Base-by-base conservation (phyloP, 2,329 filamentous ascomycete species). In the Dryadomyces quercivorus region DNA sequence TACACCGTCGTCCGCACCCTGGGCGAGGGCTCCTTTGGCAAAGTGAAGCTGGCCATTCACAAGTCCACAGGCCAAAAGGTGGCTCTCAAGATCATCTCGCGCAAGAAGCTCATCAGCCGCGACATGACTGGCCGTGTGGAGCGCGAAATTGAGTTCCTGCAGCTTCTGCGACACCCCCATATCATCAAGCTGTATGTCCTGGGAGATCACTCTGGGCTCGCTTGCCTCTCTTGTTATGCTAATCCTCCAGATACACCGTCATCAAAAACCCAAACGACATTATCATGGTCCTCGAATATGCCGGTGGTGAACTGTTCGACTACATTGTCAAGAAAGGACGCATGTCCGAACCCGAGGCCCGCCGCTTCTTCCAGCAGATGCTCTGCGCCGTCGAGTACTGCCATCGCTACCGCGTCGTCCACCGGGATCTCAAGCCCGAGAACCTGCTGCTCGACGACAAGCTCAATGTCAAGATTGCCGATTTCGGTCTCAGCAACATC, bases 321-420 rank as follows among this genome's bases (percentile, higher is more conserved):
- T 97, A 97, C 71, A 93, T 98, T 59, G 93, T 98, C 56, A 86
- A 91, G 65, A 84, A 96, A 66, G 93, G 93, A 54, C 85, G 88
- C 65, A 89, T 97, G 78, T 83, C 85, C 62, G 93, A 98, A 69
- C 79, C 84, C 57, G 88, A 94, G 67, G 93, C 93, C n/a, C 84
- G 93, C 55, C 89, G 92, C 62, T 96, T 98, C 75, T 98, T 98
- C 70, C 93, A 98, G 70, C 93, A 98, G 70, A 98, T 98, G 72
- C 87, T 98, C 53, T 96, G 93, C 69, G 93, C 93, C 46, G 93
- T 98, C 62, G 93, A 98, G 69, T 98, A 98, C 72, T 98, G 93
- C 66, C 93, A 98, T 71, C 82, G 93, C 58, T 93, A 98, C 75
- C 97, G 97, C 74, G 97, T 98, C 64, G 93, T 97, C 44, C 93